These are phyloP conservation scores for Gautieria morchelliformis DNA, from an alignment of 768 basidiomycete species.

Conservation along the genomic window DNA sequence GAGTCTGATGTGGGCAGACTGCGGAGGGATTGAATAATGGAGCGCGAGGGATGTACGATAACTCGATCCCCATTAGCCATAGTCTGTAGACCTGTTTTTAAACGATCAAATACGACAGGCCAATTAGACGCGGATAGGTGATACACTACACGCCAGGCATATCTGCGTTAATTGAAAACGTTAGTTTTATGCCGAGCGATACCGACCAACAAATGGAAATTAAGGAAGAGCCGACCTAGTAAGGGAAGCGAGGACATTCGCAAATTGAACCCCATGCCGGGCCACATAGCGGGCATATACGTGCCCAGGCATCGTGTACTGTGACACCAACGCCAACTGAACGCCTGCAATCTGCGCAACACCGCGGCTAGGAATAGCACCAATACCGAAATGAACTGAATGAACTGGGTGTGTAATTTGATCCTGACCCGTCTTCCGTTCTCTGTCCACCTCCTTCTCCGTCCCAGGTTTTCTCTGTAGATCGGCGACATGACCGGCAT, in stretches of 20 bases:
- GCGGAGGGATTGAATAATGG: not conserved
- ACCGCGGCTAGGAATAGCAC: no score
- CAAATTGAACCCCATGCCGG: slow-evolving; percentile 2
- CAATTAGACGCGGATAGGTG: slow-evolving; percentile 6
- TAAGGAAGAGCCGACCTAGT: not conserved
- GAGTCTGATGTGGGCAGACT: no score
- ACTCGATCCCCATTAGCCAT: not conserved
- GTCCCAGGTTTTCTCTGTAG: not conserved
- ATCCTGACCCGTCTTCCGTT: not conserved
- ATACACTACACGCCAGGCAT: not conserved
- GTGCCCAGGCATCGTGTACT: slow-evolving; percentile 2
- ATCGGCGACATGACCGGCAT: not conserved
- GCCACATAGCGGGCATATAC: not conserved
- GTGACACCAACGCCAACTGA: not conserved
- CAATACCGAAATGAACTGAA: no score
- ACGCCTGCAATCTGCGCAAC: no score
- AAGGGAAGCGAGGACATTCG: not conserved
- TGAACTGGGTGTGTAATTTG: not conserved
- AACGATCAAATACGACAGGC: not conserved
- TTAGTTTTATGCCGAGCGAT: not conserved
- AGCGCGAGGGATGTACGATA: not conserved
- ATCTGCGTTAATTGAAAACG: not conserved
- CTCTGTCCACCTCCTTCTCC: not conserved
- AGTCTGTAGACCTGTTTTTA: not conserved
- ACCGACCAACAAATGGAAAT: not conserved